phyloP scores from a whole-genome alignment of 306 rosid species.

The Mucuna pruriens region DNA sequence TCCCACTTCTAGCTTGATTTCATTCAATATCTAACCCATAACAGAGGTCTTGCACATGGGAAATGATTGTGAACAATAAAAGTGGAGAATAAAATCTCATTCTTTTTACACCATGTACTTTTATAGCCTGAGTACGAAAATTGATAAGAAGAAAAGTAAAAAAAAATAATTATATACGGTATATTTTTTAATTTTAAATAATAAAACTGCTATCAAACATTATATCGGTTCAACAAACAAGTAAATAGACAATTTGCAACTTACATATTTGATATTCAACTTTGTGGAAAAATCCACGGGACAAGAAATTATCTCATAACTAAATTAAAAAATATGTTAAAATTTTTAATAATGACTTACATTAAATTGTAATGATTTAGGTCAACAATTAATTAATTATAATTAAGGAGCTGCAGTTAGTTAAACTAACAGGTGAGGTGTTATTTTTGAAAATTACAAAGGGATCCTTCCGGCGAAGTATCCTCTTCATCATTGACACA shows the following conservation, averaged over 20 bases:
- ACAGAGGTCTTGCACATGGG: neutral
- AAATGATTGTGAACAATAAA: no score
- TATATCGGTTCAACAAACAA: no score
- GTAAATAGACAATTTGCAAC: no score
- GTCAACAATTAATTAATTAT: neutral
- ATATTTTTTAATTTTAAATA: neutral
- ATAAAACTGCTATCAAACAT: no score
- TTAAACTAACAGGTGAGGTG: neutral
- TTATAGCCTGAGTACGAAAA: no score
- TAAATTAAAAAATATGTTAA: neutral
- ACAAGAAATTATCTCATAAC: neutral
- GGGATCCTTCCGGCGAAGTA: neutral
- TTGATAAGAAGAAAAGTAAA: no score
- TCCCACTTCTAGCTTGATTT: neutral
- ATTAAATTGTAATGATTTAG: neutral
- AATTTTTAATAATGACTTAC: neutral
- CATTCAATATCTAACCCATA: neutral
- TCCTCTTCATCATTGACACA: neutral
- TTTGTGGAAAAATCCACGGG: neutral
- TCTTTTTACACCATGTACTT: no score
- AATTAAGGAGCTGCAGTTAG: neutral
- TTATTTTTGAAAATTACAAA: constrained; percentile 1
- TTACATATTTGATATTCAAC: no score
- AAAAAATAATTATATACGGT: no score
- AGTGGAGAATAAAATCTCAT: no score